Conservation (phyloP, 2,329 filamentous ascomycete species). For the Colletotrichum musicola region DNA sequence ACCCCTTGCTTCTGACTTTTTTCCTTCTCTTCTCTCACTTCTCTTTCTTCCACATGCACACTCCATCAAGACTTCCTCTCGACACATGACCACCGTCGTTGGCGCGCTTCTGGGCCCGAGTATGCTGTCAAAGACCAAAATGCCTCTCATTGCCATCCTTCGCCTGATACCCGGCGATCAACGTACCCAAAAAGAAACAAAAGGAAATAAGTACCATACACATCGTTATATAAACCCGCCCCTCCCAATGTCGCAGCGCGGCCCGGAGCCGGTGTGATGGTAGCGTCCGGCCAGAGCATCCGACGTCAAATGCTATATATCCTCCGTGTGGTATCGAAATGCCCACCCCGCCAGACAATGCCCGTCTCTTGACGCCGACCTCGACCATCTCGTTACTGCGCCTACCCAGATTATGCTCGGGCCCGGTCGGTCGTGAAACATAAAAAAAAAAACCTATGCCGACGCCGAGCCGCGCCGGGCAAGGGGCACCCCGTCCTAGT, state of each 20-base stretch:
- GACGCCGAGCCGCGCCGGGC: neutral
- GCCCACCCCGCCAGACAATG: conserved; percentile 36
- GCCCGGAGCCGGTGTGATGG: conserved; percentile 31
- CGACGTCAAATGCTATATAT: conserved; percentile 34
- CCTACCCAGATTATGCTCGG: conserved; percentile 60
- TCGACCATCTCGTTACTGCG: conserved; percentile 65
- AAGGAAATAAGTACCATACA: conserved; percentile 31
- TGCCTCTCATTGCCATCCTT: conserved; percentile 29
- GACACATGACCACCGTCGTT: neutral
- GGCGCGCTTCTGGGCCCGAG: neutral
- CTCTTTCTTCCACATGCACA: neutral
- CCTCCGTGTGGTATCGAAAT: conserved; percentile 40
- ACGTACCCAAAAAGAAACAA: conserved; percentile 8
- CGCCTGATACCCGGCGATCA: conserved; percentile 18
- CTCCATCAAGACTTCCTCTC: neutral
- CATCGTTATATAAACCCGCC: conserved; percentile 33
- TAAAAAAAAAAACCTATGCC: conserved; percentile 23
- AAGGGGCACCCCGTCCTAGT: neutral
- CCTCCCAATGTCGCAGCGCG: conserved; percentile 34
- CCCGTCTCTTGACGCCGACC: conserved; percentile 50
- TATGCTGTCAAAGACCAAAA: conserved; percentile 24
- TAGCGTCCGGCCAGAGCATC: conserved; percentile 32
- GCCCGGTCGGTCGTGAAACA: conserved; percentile 32
- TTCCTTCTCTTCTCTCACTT: neutral
- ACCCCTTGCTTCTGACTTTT: neutral